Evolutionary conservation across 108 stramenopile genomes (phyloP).

Genomic region (Skeletonema costatum): DNA sequence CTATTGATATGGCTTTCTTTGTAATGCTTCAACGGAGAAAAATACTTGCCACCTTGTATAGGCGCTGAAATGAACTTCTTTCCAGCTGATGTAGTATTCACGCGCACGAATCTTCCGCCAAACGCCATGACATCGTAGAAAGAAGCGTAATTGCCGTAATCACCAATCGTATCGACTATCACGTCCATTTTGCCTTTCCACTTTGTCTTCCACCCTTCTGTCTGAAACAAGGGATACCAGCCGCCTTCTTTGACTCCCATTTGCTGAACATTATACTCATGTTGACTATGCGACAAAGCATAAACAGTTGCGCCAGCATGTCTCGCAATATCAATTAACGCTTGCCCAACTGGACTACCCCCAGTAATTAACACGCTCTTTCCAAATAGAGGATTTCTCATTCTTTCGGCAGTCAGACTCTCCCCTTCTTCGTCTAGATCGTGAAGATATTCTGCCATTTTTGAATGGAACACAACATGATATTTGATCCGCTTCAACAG

Average conservation of each 20-base stretch:
- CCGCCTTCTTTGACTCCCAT: background rate
- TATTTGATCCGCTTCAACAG: background rate
- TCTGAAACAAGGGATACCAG: background rate
- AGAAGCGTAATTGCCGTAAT: background rate
- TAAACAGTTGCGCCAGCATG: constrained; percentile 58
- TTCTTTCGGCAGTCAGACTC: background rate
- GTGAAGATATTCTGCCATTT: no score
- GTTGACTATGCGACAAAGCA: constrained; percentile 13
- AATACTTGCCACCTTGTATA: background rate
- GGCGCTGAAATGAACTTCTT: background rate
- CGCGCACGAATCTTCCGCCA: background rate
- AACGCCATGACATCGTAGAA: background rate
- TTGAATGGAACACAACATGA: no score
- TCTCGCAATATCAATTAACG: constrained; percentile 58
- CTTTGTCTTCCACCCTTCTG: background rate
- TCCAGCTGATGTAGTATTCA: background rate
- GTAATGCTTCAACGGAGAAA: background rate
- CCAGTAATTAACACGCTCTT: constrained; percentile 61
- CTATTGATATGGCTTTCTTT: background rate
- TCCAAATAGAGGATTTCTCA: constrained; percentile 46
- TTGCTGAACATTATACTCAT: background rate
- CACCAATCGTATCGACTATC: background rate
- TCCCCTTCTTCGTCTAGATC: no score
- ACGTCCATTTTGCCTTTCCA: background rate
- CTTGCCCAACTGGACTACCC: constrained; percentile 56